A percentile compares a stretch with the other conserved stretches of the same genome.
These are phyloP conservation scores for Cercis canadensis DNA, from an alignment of 306 rosid species.

Conservation along the genomic window DNA sequence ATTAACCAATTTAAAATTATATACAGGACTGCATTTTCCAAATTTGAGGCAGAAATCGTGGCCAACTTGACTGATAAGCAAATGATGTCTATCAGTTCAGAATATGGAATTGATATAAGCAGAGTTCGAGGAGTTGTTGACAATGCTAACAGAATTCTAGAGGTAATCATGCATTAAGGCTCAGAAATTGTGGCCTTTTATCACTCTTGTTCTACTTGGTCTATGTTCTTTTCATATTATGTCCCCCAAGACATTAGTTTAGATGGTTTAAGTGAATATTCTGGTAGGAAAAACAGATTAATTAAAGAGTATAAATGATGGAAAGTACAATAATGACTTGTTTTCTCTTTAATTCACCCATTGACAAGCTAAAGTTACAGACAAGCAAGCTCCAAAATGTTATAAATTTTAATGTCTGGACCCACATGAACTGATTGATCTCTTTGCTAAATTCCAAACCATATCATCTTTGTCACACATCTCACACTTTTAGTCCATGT, in stretches of 20 bases:
- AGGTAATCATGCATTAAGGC: slow-evolving; percentile 50
- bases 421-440: slow-evolving; percentile 46
- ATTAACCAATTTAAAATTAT: slow-evolving; percentile 26
- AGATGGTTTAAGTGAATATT: slow-evolving; percentile 41
- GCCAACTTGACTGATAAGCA: slow-evolving; percentile 79
- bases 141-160: slow-evolving; percentile 83
- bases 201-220: slow-evolving; percentile 32
- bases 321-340: slow-evolving; percentile 20
- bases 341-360: slow-evolving; percentile 24
- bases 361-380: slow-evolving; percentile 40
- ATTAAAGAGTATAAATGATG: slow-evolving; percentile 26
- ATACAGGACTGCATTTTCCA: slow-evolving; percentile 83
- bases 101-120: slow-evolving; percentile 81
- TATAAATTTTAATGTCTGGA: slow-evolving; percentile 37
- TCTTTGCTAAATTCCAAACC: slow-evolving; percentile 20
- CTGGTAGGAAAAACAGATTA: slow-evolving; percentile 38
- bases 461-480: slow-evolving; percentile 6
- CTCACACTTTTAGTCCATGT: neutral
- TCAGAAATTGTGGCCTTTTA: slow-evolving; percentile 25
- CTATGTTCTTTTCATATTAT: slow-evolving; percentile 39
- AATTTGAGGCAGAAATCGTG: slow-evolving; percentile 81
- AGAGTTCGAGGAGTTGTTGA: slow-evolving; percentile 92
- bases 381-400: slow-evolving; percentile 51
- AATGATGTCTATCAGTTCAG: slow-evolving; percentile 77
- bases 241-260: slow-evolving; percentile 31